Base-by-base conservation (phyloP, 2,329 filamentous ascomycete genomes). In the Keithomyces neogunnii region DNA sequence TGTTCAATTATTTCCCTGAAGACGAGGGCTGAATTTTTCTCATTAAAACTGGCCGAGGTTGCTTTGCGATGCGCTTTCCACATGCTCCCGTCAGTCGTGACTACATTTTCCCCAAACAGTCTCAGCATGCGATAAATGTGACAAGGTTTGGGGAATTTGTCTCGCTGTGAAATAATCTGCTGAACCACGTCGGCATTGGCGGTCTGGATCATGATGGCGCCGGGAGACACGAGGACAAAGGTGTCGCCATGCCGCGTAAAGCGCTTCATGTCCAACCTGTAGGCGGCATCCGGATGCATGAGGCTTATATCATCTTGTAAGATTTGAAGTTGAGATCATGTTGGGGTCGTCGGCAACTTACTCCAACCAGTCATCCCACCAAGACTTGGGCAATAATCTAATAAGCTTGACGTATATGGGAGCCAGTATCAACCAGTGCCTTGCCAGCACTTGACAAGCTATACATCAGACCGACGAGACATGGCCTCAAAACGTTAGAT, bases 11-110 rank as follows among this genome's bases (percentile, higher is more conserved):
- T 75, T 62, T 88, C 83, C 7, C 69, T 69, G 66, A 84, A 88
- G 1, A 87, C 82, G 30, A 87, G 64, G 11, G 76, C 73, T 51
- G 88, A 84, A 64, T 89, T 91, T 68, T 78, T 82, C 69, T 92
- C 88, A 52, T 85, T 88, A 66, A 92, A 91, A 3, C 81, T 81
- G 0, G 86, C 81, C 31, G 83, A 80, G 1, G 82, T 85, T 43
- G 84, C 77, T 67, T 86, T 89, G 55, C 87, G 79, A 64, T 92
- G 87, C 66, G 80, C 75, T 33, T 82, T 82, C 88, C 86, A 92
- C 31, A 77, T 67, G 1, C 72, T 63, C 1, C 86, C 86, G 64
- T 91, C 87, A 2, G 84, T 82, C 0, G 81, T 81, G 28, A 91
- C 68, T 2, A 91, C 76, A 62, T 88, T 92, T 51, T 81, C 75